Evolutionary conservation across 345 rosid species (phyloP), one percentile per base, ranked within the genome.

Genomic region (Melastoma malabathricum): DNA sequence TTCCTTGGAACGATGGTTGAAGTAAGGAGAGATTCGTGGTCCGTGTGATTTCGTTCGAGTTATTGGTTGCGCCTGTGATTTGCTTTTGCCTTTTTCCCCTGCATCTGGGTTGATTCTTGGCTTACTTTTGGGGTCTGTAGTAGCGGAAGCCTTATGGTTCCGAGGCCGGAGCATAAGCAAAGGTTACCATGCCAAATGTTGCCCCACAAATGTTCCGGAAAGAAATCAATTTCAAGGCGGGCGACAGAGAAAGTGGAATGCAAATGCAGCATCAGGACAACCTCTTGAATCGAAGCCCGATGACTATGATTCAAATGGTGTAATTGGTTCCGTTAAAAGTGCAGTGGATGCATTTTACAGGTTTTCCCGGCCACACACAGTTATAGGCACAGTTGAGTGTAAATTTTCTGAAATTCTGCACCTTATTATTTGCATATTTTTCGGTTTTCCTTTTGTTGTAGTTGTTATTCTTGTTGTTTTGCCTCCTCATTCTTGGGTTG

Each of bases 371-470:
- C 98, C 98, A 14, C 96, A 90, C 54, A 86, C 98, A 0, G 81
- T 90, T 64, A 78, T 84, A 16, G 98, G 98, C 74, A 86, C 96
- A 73, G 98, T 90, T 83, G 78, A 77, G 93, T 78, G 69, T 59
- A 45, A 31, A 29, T 47, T 51, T 61, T 15, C 45, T 45, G 2
- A 18, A 56, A 48, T 44, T 48, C 47, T 39, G 51, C 23, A n/a
- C n/a, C n/a, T n/a, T n/a, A 17, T 14, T 0, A 18, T 22, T 16
- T 57, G 1, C 58, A 54, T 6, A 13, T 54, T 8, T 29, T 29
- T 29, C 9, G 5, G 9, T 29, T 29, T 2, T 39, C 18, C 2
- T 3, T 44, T 46, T 39, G 27, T 15, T 31, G 15, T 17, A 47
- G 52, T 31, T 19, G 15, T 4, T 12, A 9, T 54, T 43, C 25